These are phyloP conservation scores for Lachnellula hyalina DNA, from an alignment of 2,329 filamentous ascomycete genomes.

Conservation along the genomic window DNA sequence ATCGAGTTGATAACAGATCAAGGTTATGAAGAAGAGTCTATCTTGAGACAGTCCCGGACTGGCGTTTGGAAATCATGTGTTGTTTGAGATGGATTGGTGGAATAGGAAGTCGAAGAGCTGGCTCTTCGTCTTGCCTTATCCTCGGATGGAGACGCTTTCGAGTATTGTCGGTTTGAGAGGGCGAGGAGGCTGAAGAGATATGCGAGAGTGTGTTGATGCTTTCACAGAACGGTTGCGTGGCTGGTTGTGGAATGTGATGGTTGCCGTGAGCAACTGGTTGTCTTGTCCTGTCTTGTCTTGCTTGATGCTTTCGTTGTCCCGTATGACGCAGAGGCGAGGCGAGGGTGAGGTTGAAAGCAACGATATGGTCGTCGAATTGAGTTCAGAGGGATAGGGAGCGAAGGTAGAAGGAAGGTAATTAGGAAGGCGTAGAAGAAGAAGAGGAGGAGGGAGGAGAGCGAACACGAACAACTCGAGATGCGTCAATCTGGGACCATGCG, in stretches of 20 bases:
- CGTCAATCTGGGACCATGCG: conserved; percentile 26
- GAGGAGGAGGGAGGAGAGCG: conserved; percentile 32
- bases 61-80: conserved; percentile 39
- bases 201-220: conserved; percentile 2
- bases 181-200: conserved; percentile 2
- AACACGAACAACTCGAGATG: conserved; percentile 28
- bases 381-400: background rate
- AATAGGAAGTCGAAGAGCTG: conserved; percentile 43
- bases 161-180: background rate
- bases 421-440: conserved; percentile 31
- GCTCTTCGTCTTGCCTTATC: conserved; percentile 38
- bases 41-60: conserved; percentile 34
- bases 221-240: conserved; percentile 6
- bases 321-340: conserved; percentile 20
- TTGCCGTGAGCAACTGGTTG: conserved; percentile 17
- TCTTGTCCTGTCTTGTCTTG: background rate
- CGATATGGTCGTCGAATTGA: conserved; percentile 2
- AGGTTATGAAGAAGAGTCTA: conserved; percentile 28
- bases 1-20: conserved; percentile 22
- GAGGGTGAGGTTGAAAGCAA: conserved; percentile 6
- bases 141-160: conserved; percentile 7
- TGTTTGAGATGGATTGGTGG: conserved; percentile 32
- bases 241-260: conserved; percentile 15
- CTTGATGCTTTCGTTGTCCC: conserved; percentile 1
- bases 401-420: conserved; percentile 1